A percentile compares a stretch with the other conserved stretches of the same genome.
phyloP scores from a whole-genome alignment of 2,329 filamentous ascomycete genomes.

The Sordariomycetes sp. region DNA sequence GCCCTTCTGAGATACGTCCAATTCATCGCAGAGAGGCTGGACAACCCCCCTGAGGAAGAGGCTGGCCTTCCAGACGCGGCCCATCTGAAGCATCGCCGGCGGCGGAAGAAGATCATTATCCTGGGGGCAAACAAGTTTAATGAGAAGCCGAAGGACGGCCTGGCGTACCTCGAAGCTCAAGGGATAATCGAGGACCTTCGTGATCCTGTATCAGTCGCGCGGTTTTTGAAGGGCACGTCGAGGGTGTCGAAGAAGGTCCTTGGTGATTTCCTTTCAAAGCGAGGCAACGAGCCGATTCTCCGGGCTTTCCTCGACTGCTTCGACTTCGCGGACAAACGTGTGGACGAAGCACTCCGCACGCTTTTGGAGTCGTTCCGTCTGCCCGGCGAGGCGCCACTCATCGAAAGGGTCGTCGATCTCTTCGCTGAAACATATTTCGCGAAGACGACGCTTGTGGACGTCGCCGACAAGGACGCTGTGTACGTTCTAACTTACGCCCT shows the following conservation, averaged over 20 bases:
- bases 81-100: constrained; percentile 58
- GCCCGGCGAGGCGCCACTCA: constrained; percentile 84
- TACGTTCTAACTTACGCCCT: constrained; percentile 92
- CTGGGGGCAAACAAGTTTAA: constrained; percentile 87
- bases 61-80: constrained; percentile 48
- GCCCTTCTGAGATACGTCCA: constrained; percentile 85
- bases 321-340: constrained; percentile 74
- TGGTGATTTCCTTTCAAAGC: constrained; percentile 89
- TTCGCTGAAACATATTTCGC: constrained; percentile 81
- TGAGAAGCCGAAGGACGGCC: constrained; percentile 80
- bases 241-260: constrained; percentile 83
- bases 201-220: constrained; percentile 69
- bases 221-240: constrained; percentile 78
- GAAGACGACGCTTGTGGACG: constrained; percentile 57
- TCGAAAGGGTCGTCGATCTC: constrained; percentile 79
- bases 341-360: constrained; percentile 80
- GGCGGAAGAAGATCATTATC: constrained; percentile 79
- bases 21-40: constrained; percentile 77
- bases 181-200: constrained; percentile 71
- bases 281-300: constrained; percentile 74
- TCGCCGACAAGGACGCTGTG: constrained; percentile 77
- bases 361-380: constrained; percentile 89
- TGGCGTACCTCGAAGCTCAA: constrained; percentile 75
- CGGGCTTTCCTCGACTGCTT: constrained; percentile 79
- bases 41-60: constrained; percentile 48